Evolutionary conservation across 1,139 yeast species (phyloP), one percentile per base, ranked within the genome.

Genomic region (Suhomyces bribrorum): DNA sequence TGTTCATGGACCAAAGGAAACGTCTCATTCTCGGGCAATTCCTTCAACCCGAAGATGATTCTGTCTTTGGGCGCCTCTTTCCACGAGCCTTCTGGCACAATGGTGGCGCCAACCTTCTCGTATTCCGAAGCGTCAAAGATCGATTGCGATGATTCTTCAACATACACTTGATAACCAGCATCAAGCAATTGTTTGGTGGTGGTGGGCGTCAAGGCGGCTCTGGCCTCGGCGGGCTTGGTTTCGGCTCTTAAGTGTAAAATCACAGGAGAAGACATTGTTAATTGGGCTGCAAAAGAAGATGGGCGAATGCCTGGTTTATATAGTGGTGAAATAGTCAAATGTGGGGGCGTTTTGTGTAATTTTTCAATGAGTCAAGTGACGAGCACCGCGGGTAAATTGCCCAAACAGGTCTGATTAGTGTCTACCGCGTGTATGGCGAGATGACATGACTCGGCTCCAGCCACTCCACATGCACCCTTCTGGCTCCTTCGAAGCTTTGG

Each of bases 51-150:
- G 54, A 86, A 74, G 50, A 94, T 86, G 45, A 90, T 80, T 61
- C 97, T 79, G 52, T 90, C 95, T 51, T 75, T 75, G 46, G 98
- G 97, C 31, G 98, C 97, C 37, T 69, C 58, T 51, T 77, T 79
- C 99, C 98, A 92, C 5, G 96, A 86, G 28, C 95, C 96, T 55
- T 81, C 86, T 37, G 95, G 96, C 14, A 90, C 97, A 39, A 92
- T 83, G 25, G 73, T 78, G 38, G 96, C 94, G 31, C 98, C 99
- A 26, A 70, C 89, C 26, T 71, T 66, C 50, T 72, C 82, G 61
- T 89, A 92, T 62, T 92, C 98, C 38, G 75, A 72, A 48, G 77
- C 73, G 42, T 74, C 69, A 59, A 92, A 92, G 32, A 85, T 85
- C 11, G 96, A 84, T 64, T 86, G 95, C 29, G 83, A 73, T 17